Conservation (phyloP, 2,329 filamentous ascomycete genomes). For the Venturia effusa region DNA sequence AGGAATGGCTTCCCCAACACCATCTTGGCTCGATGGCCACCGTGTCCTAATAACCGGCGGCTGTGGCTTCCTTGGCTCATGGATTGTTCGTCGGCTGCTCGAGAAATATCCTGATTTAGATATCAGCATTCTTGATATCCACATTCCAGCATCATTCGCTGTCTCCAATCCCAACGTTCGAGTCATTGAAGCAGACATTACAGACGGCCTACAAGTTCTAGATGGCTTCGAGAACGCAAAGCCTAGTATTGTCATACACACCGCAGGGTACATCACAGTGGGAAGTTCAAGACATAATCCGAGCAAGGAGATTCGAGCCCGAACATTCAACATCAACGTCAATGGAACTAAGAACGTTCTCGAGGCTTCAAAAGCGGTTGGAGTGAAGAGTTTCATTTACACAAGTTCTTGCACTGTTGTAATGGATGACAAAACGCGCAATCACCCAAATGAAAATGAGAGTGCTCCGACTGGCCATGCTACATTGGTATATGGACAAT, state of each 20-base stretch:
- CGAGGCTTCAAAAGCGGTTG: conserved; percentile 55
- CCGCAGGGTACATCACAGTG: conserved; percentile 46
- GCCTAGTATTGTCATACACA: conserved; percentile 84
- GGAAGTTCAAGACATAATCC: conserved; percentile 29
- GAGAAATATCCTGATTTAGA: conserved; percentile 24
- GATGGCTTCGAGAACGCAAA: conserved; percentile 48
- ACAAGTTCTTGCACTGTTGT: conserved; percentile 44
- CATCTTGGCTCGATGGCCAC: neutral
- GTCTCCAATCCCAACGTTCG: conserved; percentile 17
- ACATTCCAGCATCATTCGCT: conserved; percentile 2
- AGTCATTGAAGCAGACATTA: conserved; percentile 31
- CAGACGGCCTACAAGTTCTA: conserved; percentile 22
- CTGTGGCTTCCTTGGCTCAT: conserved; percentile 29
- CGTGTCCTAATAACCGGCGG: conserved; percentile 37
- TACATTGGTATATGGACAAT: conserved; percentile 8
- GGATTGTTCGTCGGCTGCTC: conserved; percentile 17
- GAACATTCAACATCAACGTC: conserved; percentile 77
- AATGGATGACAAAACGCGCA: conserved; percentile 1
- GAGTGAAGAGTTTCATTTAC: conserved; percentile 76
- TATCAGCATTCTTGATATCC: conserved; percentile 28
- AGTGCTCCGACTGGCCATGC: neutral
- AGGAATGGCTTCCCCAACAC: neutral
- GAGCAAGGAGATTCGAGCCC: conserved; percentile 32
- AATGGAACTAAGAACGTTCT: conserved; percentile 73
- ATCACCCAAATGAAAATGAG: conserved; percentile 4